A percentile compares a stretch with the other conserved stretches of the same genome.
Evolutionary conservation across 2,329 filamentous ascomycete species (phyloP).

Genomic region (Xylariaceae sp.): DNA sequence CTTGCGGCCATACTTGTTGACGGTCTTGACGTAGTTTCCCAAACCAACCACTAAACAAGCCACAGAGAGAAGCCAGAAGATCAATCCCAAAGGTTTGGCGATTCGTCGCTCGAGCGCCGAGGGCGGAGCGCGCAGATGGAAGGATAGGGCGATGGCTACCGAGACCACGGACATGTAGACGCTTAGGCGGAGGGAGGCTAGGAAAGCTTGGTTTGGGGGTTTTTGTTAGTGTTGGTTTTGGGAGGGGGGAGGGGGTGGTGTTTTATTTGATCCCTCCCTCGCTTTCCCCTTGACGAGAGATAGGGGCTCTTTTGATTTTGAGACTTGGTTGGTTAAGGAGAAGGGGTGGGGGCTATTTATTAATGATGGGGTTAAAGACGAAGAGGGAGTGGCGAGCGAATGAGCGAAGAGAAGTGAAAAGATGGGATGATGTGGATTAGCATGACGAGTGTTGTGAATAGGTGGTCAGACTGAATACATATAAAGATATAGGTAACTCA

Average conservation of each 20-base stretch:
- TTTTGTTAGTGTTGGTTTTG: too few species aligned
- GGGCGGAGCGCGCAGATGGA: slow-evolving; percentile 82
- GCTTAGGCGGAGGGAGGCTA: slow-evolving; percentile 88
- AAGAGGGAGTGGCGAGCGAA: neutral
- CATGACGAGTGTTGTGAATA: too few species aligned
- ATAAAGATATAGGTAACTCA: slow-evolving; percentile 38
- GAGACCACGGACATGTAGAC: slow-evolving; percentile 92
- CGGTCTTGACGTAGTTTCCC: slow-evolving; percentile 82
- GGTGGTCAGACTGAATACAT: neutral
- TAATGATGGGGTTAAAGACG: neutral
- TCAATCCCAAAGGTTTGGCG: slow-evolving; percentile 80
- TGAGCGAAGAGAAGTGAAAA: too few species aligned
- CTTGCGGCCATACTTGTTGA: slow-evolving; percentile 81
- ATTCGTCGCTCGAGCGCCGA: slow-evolving; percentile 74
- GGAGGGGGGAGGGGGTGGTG: neutral
- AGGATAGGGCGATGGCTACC: slow-evolving; percentile 89
- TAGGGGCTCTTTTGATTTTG: too few species aligned
- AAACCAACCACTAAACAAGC: slow-evolving; percentile 79
- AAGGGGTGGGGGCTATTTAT: too few species aligned
- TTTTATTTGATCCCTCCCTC: too few species aligned
- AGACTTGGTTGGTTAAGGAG: neutral
- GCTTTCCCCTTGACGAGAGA: too few species aligned
- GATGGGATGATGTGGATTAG: too few species aligned
- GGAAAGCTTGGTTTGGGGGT: too few species aligned
- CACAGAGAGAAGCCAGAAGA: slow-evolving; percentile 86